phyloP scores from a whole-genome alignment of 345 rosid species.

The Salix purpurea region DNA sequence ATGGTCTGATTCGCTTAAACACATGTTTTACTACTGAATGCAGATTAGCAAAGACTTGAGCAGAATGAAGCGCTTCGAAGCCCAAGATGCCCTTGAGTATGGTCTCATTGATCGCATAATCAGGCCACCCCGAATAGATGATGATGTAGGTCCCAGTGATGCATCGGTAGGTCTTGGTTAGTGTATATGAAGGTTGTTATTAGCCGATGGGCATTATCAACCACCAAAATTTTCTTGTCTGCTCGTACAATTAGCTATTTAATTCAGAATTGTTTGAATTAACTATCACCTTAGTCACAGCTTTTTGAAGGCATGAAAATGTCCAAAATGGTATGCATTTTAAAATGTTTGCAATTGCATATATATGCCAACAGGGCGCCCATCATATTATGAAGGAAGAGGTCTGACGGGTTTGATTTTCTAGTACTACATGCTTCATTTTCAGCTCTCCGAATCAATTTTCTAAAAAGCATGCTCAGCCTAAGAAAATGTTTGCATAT shows the following conservation, averaged over 20 bases:
- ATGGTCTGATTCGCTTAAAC: too few species aligned
- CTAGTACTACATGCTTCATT: background rate
- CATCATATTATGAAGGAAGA: background rate
- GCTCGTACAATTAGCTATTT: background rate
- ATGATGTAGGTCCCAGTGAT: slow-evolving; percentile 46
- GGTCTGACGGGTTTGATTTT: background rate
- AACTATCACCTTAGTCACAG: background rate
- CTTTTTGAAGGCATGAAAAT: background rate
- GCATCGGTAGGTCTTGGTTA: slow-evolving; percentile 56
- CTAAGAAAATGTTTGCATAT: background rate
- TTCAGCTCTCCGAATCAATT: background rate
- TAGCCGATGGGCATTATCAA: background rate
- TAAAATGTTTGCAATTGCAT: too few species aligned
- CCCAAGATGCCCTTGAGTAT: slow-evolving; percentile 74
- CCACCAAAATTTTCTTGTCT: background rate
- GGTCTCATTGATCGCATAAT: slow-evolving; percentile 70
- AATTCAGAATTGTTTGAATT: background rate
- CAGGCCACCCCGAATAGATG: slow-evolving; percentile 62
- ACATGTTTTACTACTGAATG: background rate
- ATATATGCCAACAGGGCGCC: too few species aligned
- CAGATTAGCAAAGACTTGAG: slow-evolving; percentile 65
- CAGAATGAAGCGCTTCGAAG: slow-evolving; percentile 58
- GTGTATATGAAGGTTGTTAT: background rate
- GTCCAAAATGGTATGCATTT: background rate
- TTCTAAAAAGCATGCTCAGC: background rate